A percentile compares a stretch with the other conserved stretches of the same genome.
These are phyloP conservation scores for Yamadazyma kitorensis DNA, from an alignment of 805 yeast species.

Conservation along the genomic window DNA sequence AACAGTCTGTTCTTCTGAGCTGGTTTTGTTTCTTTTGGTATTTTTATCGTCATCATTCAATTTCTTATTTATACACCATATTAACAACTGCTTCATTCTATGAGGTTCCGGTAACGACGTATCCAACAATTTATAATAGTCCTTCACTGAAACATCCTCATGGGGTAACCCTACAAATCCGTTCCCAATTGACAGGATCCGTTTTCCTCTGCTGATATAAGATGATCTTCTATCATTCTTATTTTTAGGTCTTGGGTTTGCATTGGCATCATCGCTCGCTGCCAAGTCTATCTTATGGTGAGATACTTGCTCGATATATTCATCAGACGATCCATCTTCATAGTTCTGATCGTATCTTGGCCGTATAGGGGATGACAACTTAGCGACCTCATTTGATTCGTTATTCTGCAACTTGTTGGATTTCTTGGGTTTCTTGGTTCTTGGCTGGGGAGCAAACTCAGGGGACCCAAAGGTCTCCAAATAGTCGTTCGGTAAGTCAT, in stretches of 20 bases:
- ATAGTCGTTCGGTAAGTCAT: conserved; percentile 10
- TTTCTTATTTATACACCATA: conserved; percentile 63
- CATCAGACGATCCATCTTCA: conserved; percentile 16
- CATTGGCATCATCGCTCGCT: conserved; percentile 9
- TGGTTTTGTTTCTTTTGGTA: conserved; percentile 17
- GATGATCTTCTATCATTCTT: conserved; percentile 45
- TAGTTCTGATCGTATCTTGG: conserved; percentile 14
- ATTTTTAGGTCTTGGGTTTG: conserved; percentile 14
- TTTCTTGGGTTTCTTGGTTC: conserved; percentile 1
- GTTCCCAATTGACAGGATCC: conserved; percentile 72
- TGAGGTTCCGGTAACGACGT: conserved; percentile 66
- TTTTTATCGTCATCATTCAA: conserved; percentile 28
- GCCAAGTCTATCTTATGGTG: conserved; percentile 23
- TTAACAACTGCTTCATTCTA: conserved; percentile 63
- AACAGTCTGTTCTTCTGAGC: conserved; percentile 40
- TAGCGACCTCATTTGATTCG: conserved; percentile 2
- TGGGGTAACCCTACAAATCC: conserved; percentile 71
- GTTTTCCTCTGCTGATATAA: conserved; percentile 59
- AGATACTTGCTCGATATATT: conserved; percentile 29
- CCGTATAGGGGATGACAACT: conserved; percentile 15
- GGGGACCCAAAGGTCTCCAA: conserved; percentile 11
- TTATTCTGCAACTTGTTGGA: neutral
- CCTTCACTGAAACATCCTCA: conserved; percentile 49
- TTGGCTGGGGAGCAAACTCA: conserved; percentile 9
- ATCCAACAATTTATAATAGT: conserved; percentile 63